Base-by-base conservation (phyloP, 306 rosid genomes). In the Argentina anserina region DNA sequence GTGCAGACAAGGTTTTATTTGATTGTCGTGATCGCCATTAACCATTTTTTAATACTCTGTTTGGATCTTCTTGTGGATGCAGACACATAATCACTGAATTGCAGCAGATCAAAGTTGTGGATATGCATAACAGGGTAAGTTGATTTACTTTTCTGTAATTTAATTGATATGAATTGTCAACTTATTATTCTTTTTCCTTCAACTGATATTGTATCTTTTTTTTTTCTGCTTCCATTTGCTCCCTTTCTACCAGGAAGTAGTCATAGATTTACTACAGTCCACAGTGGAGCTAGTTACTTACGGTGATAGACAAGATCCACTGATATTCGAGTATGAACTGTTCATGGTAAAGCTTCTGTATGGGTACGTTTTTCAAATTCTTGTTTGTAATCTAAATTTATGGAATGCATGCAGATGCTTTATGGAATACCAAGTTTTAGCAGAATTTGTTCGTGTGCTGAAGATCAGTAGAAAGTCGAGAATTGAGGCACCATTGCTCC, bases 381-480 rank as follows among this genome's bases (percentile, higher is more conserved):
- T 18, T 21, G 58, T 62, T 61, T 62, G 73, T 29, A 17, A 25
- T 61, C 39, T 81, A 23, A 17, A 41, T 63, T 28, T 58, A 56
- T 53, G 56, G 67, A 20, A 50, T 79, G 47, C 71, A 70, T 82
- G 82, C 88, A 92, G 97, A 78, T 90, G 83, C 78, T 92, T 92
- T 83, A 92, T 92, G 97, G 97, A 92, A 71, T 77, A 71, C 76
- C 96, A 92, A 85, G 96, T 92, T 66, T 73, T 92, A 42, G 89
- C 85, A 4, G 94, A 92, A 60, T 88, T 92, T 73, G 87, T 92
- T 74, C 90, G 92, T 63, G 77, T 92, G 42, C 89, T 92, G 69
- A 88, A 81, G 80, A 85, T 84, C 36, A 74, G 86, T 78, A 82
- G 58, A 73, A 83, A 88, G 71, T 88, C 92, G 56, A 88, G 76